Evolutionary conservation across 352 stramenopile genomes (phyloP).

Genomic region (Globisporangium parvum): DNA sequence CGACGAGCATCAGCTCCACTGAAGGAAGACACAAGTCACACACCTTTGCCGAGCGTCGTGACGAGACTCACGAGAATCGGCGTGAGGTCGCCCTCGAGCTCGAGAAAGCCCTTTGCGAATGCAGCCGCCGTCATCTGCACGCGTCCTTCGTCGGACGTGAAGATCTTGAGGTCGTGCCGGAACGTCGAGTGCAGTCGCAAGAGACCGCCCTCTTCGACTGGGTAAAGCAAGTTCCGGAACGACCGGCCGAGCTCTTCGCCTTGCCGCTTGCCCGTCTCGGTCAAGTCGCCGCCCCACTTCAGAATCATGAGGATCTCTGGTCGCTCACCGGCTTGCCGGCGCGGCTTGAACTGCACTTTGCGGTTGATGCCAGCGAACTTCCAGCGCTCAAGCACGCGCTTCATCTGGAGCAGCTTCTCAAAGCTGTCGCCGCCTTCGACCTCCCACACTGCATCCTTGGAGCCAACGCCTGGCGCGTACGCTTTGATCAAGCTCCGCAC

Average conservation of each 20-base stretch:
- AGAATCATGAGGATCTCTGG: slow-evolving; percentile 97
- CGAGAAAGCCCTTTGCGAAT: slow-evolving; percentile 98
- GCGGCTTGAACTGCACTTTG: slow-evolving; percentile 91
- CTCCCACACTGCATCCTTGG: slow-evolving; percentile 83
- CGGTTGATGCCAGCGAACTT: slow-evolving; percentile 97
- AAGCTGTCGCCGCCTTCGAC: slow-evolving; percentile 82
- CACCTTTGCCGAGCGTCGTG: slow-evolving; percentile 79
- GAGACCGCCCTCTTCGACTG: slow-evolving; percentile 90
- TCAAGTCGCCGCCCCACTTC: slow-evolving; percentile 99
- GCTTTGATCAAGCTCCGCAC: slow-evolving; percentile 77
- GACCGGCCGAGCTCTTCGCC: slow-evolving; percentile 91
- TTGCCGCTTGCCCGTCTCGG: slow-evolving; percentile 95
- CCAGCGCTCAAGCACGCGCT: slow-evolving; percentile 95
- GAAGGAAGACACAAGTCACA: neutral
- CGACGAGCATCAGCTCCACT: neutral
- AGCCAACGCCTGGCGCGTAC: slow-evolving; percentile 70
- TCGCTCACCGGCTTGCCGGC: slow-evolving; percentile 51
- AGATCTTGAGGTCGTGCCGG: slow-evolving; percentile 99
- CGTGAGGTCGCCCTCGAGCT: slow-evolving; percentile 98
- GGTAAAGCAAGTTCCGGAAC: slow-evolving; percentile 89
- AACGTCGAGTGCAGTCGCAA: slow-evolving; percentile 99
- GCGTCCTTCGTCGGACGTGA: slow-evolving; percentile 98
- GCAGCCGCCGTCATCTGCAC: slow-evolving; percentile 99
- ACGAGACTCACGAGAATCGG: slow-evolving; percentile 98
- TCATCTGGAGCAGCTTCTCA: slow-evolving; percentile 94